Base-by-base conservation (phyloP, 2,329 filamentous ascomycete species). In the Trichoderma pleuroti region DNA sequence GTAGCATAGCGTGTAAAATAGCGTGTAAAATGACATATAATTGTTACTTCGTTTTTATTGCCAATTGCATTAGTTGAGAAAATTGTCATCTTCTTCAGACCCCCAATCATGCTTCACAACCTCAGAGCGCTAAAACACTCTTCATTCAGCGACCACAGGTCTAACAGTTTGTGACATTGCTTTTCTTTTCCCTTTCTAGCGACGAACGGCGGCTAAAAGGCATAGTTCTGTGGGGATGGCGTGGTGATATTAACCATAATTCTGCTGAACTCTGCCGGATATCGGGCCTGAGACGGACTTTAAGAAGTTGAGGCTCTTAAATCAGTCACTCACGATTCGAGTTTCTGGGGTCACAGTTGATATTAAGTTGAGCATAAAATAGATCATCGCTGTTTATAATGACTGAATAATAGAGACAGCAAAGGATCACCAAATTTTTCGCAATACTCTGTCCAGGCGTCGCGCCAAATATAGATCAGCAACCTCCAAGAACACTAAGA, bases 1-100 rank as follows among this genome's bases (percentile, higher is more conserved):
- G 46, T 52, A 52, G 42, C 21, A 52, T 52, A 52, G n/a, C 42
- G 49, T 67, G 52, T 56, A 67, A 67, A 42, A 67, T 67, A 57
- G 7, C 24, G 28, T 57, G 64, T 66, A 66, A 39, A 54, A 66
- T 56, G 56, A 52, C 21, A 52, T 52, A 24, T 24, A 52, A 52
- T 52, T 24, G 46, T 52, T 21, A 21, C 24, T 52, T 52, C 21
- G 21, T 52, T 52, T 24, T 24, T 24, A 1, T 52, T 24, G 11
- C 46, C 46, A 52, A 52, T 52, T 21, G 46, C 21, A 14, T 52
- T n/a, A 14, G 5, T 21, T 24, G 21, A 52, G 46, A 14, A 14
- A 8, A 52, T 12, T 24, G 1, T 2, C 4, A 10, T 24, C 4
- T 24, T 52, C 46, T 21, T 49, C 21, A 24, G 21, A 8, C 11